Conservation (phyloP, 2,329 filamentous ascomycete genomes). For the Clathrospora elynae region DNA sequence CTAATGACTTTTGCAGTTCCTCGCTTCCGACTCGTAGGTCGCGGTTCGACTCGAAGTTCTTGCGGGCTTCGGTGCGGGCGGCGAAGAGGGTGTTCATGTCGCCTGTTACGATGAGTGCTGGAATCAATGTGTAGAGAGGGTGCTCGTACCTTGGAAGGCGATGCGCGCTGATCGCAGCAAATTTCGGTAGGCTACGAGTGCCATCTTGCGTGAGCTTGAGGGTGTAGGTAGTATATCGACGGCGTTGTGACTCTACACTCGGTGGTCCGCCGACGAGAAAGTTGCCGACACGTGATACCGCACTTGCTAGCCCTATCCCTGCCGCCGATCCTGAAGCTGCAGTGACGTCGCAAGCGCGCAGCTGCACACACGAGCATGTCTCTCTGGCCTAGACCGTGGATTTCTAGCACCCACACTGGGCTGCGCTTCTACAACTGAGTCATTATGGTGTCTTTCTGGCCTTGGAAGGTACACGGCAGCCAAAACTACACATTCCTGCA, state of each 20-base stretch:
- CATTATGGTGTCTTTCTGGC: constrained; percentile 82
- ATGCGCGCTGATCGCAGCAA: constrained; percentile 79
- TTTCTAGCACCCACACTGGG: constrained; percentile 33
- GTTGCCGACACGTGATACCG: constrained; percentile 26
- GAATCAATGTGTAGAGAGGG: too few species aligned
- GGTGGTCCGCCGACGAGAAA: constrained; percentile 27
- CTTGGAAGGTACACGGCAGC: constrained; percentile 54
- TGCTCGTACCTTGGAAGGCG: constrained; percentile 75
- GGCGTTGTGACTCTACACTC: constrained; percentile 11
- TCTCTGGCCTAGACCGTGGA: constrained; percentile 29
- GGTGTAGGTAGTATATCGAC: neutral
- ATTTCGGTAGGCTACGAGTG: constrained; percentile 77
- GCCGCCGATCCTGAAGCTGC: constrained; percentile 32
- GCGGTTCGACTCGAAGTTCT: constrained; percentile 72
- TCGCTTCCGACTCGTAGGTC: constrained; percentile 62
- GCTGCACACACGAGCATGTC: constrained; percentile 35
- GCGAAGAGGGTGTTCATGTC: constrained; percentile 71
- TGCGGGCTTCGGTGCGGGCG: constrained; percentile 73
- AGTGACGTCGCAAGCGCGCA: constrained; percentile 27
- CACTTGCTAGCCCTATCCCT: constrained; percentile 24
- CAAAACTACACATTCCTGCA: neutral
- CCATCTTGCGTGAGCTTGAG: constrained; percentile 54
- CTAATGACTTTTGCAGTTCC: constrained; percentile 67
- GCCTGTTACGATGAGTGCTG: constrained; percentile 56
- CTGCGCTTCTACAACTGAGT: constrained; percentile 27